Percentiles rank a stretch among this genome's conserved stretches.
Conservation (phyloP, 2,329 filamentous ascomycete species). For the Phialophora macrospora region DNA sequence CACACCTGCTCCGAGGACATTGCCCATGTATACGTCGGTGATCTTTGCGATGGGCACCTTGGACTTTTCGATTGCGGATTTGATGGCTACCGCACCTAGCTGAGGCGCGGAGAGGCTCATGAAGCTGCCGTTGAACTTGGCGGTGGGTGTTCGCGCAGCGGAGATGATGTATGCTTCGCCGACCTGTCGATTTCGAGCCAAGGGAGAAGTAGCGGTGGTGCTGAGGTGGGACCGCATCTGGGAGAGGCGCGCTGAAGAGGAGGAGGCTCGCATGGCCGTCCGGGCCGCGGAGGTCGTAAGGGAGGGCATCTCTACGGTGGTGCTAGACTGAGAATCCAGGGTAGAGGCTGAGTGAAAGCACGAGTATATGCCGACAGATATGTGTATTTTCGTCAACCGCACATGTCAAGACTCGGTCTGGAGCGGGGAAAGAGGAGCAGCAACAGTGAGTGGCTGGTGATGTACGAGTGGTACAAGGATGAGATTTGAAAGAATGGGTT, state of each 20-base stretch:
- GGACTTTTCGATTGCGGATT: conserved; percentile 84
- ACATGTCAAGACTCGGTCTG: conserved; percentile 20
- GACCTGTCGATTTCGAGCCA: conserved; percentile 64
- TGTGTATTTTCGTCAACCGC: conserved; percentile 11
- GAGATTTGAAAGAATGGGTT: conserved; percentile 1
- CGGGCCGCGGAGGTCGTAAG: conserved; percentile 30
- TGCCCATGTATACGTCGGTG: conserved; percentile 95
- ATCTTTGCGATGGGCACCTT: conserved; percentile 79
- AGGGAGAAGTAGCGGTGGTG: conserved; percentile 46
- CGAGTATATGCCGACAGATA: neutral
- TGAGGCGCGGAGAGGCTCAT: conserved; percentile 80
- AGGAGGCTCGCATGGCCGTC: conserved; percentile 26
- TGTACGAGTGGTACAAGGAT: neutral
- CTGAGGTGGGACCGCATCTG: conserved; percentile 59
- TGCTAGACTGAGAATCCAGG: conserved; percentile 23
- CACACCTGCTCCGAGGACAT: conserved; percentile 81
- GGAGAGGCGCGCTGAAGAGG: conserved; percentile 48
- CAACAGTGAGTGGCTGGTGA: neutral
- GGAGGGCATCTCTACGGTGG: conserved; percentile 25
- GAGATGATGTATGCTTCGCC: conserved; percentile 94
- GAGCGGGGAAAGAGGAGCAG: conserved; percentile 21
- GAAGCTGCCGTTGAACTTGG: conserved; percentile 93
- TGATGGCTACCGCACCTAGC: conserved; percentile 89
- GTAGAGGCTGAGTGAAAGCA: neutral
- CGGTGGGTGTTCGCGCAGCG: conserved; percentile 85